phyloP scores from a whole-genome alignment of 306 rosid species.

The Citrullus mucosospermus region DNA sequence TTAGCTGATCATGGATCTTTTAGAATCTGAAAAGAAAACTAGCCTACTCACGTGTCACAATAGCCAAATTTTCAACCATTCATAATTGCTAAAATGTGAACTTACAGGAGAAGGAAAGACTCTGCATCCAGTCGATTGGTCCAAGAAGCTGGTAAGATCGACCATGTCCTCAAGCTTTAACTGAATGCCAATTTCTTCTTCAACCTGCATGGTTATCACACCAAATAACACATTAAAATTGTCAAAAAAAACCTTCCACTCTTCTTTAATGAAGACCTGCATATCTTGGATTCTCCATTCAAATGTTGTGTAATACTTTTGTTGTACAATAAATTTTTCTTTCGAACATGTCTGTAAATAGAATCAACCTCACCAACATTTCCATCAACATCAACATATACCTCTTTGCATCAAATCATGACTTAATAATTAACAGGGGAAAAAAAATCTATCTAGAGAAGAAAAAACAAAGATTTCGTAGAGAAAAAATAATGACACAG shows the following conservation, averaged over 20 bases:
- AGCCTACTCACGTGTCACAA: background rate
- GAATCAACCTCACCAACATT: background rate
- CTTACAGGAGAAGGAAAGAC: slow-evolving; percentile 70
- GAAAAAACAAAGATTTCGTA: background rate
- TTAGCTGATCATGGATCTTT: background rate
- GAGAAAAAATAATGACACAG: background rate
- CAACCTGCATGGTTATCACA: slow-evolving; percentile 40
- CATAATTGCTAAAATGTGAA: background rate
- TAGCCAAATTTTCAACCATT: background rate
- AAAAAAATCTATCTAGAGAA: background rate
- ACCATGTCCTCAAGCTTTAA: slow-evolving; percentile 61
- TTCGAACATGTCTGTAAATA: background rate
- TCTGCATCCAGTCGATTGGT: slow-evolving; percentile 60
- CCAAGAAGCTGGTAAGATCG: slow-evolving; percentile 74
- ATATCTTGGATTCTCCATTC: background rate
- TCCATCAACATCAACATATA: background rate
- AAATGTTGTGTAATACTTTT: background rate
- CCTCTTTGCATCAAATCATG: too few relatives aligned
- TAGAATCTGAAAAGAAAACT: background rate
- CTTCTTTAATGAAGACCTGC: background rate
- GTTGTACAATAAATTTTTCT: background rate
- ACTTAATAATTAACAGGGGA: background rate
- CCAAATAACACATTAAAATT: background rate
- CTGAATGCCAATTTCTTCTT: slow-evolving; percentile 74
- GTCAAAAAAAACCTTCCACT: background rate